These are phyloP conservation scores for Citrus medica DNA, from an alignment of 345 rosid genomes.

Conservation along the genomic window DNA sequence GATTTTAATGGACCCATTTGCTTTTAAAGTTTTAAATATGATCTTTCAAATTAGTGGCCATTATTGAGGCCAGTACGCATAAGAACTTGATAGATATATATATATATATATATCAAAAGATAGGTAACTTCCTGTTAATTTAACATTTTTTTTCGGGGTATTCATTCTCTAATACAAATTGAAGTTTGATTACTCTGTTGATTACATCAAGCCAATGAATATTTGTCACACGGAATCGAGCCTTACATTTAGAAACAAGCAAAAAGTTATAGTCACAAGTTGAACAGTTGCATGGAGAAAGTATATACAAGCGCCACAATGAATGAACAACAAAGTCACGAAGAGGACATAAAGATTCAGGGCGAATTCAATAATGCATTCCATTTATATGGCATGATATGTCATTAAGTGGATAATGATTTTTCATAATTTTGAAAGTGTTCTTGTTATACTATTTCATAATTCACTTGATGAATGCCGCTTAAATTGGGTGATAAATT, in stretches of 20 bases:
- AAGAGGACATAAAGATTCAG: not conserved
- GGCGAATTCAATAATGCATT: not conserved
- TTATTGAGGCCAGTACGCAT: not conserved
- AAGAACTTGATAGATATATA: not conserved
- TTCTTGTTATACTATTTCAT: no score
- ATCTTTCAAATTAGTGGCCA: not conserved
- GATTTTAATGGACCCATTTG: slow-evolving; percentile 9
- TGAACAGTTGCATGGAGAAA: not conserved
- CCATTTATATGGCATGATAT: no score
- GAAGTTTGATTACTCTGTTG: not conserved
- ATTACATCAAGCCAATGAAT: not conserved
- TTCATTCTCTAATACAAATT: no score
- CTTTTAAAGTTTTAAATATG: not conserved
- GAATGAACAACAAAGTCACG: not conserved
- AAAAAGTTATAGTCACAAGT: not conserved
- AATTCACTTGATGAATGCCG: no score
- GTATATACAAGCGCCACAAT: not conserved
- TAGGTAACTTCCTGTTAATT: no score
- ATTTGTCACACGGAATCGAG: not conserved
- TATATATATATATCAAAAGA: not conserved
- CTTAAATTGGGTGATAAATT: no score
- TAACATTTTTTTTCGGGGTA: rapidly evolving
- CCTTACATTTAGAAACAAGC: not conserved
- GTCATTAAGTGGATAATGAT: no score
- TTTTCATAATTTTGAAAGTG: no score